phyloP scores from a whole-genome alignment of 257 asterid genomes.

The Knoxia roxburghii region DNA sequence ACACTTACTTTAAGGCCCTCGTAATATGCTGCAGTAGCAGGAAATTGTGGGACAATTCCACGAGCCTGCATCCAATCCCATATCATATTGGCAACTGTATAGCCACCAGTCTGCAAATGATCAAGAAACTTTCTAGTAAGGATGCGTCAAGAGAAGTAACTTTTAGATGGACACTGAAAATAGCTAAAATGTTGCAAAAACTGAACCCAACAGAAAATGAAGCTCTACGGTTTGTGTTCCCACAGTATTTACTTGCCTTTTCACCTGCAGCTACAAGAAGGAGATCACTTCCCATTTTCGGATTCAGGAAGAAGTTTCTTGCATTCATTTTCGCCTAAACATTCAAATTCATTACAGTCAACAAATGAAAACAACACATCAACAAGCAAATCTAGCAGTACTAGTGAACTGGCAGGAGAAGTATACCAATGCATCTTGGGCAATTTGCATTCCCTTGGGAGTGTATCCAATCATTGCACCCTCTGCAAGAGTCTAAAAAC shows the following conservation, averaged over 20 bases:
- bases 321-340: constrained; percentile 54
- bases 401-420: constrained; percentile 3
- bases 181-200: neutral
- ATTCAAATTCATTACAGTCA: neutral
- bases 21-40: constrained; percentile 66
- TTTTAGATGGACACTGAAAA: neutral
- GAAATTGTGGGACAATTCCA: constrained; percentile 35
- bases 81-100: constrained; percentile 70
- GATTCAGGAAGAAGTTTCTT: constrained; percentile 39
- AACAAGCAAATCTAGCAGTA: neutral
- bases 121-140: neutral
- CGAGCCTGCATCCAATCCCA: constrained; percentile 90
- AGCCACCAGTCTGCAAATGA: constrained; percentile 67
- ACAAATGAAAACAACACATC: neutral
- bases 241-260: constrained; percentile 41
- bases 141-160: constrained; percentile 7
- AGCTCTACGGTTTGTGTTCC: neutral
- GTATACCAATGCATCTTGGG: constrained; percentile 76
- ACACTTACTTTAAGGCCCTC: constrained; percentile 70
- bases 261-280: constrained; percentile 86
- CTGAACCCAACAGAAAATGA: neutral
- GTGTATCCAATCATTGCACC: constrained; percentile 92
- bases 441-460: constrained; percentile 82
- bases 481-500: constrained; percentile 61
- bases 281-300: constrained; percentile 60